Evolutionary conservation across 768 basidiomycete species (phyloP), one percentile per base, ranked within the genome.

Genomic region (Lactarius psammicola): DNA sequence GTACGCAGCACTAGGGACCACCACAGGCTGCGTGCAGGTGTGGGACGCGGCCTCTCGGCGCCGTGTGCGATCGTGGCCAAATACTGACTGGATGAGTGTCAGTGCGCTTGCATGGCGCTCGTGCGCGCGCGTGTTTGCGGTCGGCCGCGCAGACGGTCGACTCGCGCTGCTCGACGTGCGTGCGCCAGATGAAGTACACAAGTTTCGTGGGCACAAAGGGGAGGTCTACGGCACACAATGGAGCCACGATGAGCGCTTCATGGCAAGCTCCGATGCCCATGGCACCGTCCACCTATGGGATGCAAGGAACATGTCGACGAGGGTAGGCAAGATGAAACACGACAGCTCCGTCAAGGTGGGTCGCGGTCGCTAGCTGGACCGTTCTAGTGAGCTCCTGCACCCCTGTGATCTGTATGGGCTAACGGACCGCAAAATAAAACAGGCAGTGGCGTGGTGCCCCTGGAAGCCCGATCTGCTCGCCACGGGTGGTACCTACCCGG

Each of bases 391-490:
- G 42, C 38, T 18, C 31, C n/a, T 23, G 26, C 13, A 33, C 30
- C 54, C 40, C 26, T 49, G 42, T 18, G 34, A 40, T 66, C 65
- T 62, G 53, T 66, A 56, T 57, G 56, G n/a, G 60, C 60, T 62
- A 26, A 66, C 46, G 9, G 23, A 33, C 31, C n/a, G 1, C 59
- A 40, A 28, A 26, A 20, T 20, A 30, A 20, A 56, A 58, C 58
- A 89, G 88, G 88, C 89, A 1, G 76, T 90, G 56, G 84, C 87
- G 0, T 90, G 88, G 88, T 87, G 86, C 70, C 88, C 88, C 0
- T 90, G 88, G 88, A 85, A 88, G 69, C 78, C 80, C 4, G 84
- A 83, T 62, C 78, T 90, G 4, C 78, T 90, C 33, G 88, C 89
- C 5, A 84, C 86, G 0, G 88, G 88, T 18, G 85, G 88, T 15